Conservation (phyloP, 75 land plant genomes). For the Chamaecyparis obtusa region DNA sequence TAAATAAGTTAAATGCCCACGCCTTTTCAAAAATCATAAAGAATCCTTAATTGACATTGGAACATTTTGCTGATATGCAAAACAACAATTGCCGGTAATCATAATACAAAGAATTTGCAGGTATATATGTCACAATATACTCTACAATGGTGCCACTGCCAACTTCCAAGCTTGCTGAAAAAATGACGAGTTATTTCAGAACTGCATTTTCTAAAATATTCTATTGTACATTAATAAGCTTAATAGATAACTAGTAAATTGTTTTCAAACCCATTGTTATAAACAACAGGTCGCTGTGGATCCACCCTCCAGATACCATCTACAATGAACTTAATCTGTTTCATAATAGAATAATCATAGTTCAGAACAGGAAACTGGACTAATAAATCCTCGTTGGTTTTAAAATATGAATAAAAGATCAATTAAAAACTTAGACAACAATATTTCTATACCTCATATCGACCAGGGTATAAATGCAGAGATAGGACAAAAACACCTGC, state of each 20-base stretch:
- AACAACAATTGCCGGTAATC: background rate
- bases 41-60: background rate
- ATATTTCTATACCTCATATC: conserved; percentile 8
- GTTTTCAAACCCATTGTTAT: conserved; percentile 57
- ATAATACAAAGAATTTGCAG: background rate
- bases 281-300: conserved; percentile 61
- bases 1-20: background rate
- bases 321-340: conserved; percentile 86
- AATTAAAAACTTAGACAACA: background rate
- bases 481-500: conserved; percentile 51
- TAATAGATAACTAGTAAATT: conserved; percentile 53
- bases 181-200: background rate
- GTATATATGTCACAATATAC: background rate
- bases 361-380: background rate
- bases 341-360: conserved; percentile 2
- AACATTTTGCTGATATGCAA: background rate
- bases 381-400: background rate
- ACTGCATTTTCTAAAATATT: background rate
- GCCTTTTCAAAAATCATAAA: background rate
- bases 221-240: background rate
- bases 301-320: conserved; percentile 81
- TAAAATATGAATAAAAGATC: background rate
- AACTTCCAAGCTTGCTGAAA: background rate
- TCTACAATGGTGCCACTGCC: background rate
- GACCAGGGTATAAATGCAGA: conserved; percentile 68